Evolutionary conservation across 2,329 filamentous ascomycete species (phyloP), one percentile per base, ranked within the genome.

Genomic region (Colletotrichum orbiculare): DNA sequence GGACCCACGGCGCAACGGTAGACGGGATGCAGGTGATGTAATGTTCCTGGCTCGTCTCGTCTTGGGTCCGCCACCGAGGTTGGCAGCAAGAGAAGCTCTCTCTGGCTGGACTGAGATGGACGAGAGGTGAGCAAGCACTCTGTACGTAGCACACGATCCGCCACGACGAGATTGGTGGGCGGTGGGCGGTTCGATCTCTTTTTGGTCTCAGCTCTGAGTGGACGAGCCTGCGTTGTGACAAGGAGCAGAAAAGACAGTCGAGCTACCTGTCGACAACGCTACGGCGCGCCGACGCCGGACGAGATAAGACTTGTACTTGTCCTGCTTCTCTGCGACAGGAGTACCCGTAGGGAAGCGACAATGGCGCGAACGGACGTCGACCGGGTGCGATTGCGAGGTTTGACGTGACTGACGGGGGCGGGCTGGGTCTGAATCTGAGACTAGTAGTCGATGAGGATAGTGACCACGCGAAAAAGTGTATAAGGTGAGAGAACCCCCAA

Each of bases 21-120:
- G 53, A 63, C 35, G 39, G 47, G 46, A 59, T 48, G 60, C 60
- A 57, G 55, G 64, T 66, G 60, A 66, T 64, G 64, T 46, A 66
- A 66, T 66, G 54, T 64, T n/a, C 48, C 60, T 66, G 54, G 41
- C 42, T 41, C 11, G 57, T 41, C 13, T 58, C 48, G 42, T 54
- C 39, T 45, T 54, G 49, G 63, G 48, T 17, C 54, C 64, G 64
- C 64, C 54, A 66, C 64, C 43, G 25, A 54, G 48, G 43, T 42
- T 37, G 62, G 61, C 33, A 39, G 37, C 41, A 17, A 52, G 25
- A 17, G 42, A 45, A 52, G 25, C 4, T 55, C 17, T 55, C 47
- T 47, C 38, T 56, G 52, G 52, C 35, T 25, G 50, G 43, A 37
- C 42, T 50, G 59, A 57, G 15, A 39, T 39, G 25, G 25, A 25